Evolutionary conservation across 768 basidiomycete species (phyloP).

Genomic region (Imleria badia): DNA sequence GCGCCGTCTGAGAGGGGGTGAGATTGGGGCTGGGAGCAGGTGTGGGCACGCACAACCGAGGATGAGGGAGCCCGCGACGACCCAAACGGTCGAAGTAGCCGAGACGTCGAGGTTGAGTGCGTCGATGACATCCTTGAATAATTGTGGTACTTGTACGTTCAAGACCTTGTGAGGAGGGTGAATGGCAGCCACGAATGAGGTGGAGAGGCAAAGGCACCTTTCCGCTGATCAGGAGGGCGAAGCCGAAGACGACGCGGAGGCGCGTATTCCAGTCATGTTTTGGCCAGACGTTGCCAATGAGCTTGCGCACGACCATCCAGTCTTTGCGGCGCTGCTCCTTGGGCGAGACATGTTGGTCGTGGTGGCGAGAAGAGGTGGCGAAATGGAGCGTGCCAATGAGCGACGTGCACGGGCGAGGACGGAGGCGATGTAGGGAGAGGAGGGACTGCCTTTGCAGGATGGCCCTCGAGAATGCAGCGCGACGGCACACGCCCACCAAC

Average conservation of each 20-base stretch:
- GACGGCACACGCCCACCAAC: conserved; percentile 25
- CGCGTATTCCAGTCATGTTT: conserved; percentile 80
- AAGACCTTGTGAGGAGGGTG: conserved; percentile 56
- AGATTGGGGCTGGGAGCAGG: not conserved
- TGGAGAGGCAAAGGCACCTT: conserved; percentile 56
- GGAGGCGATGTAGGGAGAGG: conserved; percentile 6
- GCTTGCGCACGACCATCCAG: conserved; percentile 79
- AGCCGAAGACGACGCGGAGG: conserved; percentile 76
- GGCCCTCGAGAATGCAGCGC: conserved; percentile 16
- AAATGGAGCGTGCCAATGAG: conserved; percentile 1
- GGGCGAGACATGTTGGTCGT: conserved; percentile 15
- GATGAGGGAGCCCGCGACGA: conserved; percentile 86
- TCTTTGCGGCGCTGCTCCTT: conserved; percentile 70
- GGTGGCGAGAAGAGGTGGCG: conserved; percentile 20
- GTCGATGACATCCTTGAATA: conserved; percentile 94
- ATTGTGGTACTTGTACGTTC: conserved; percentile 96
- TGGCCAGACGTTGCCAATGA: conserved; percentile 95
- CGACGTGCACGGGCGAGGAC: not conserved
- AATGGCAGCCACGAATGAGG: not conserved
- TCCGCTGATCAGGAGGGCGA: conserved; percentile 75
- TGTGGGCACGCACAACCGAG: conserved; percentile 73
- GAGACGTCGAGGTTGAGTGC: conserved; percentile 82
- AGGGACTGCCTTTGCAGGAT: conserved; percentile 6
- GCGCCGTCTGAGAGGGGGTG: conserved; percentile 65
- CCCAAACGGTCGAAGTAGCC: conserved; percentile 77